Percentiles rank a stretch among this genome's conserved stretches.
Evolutionary conservation across 108 stramenopile genomes (phyloP).

Genomic region (Cylindrotheca closterium): DNA sequence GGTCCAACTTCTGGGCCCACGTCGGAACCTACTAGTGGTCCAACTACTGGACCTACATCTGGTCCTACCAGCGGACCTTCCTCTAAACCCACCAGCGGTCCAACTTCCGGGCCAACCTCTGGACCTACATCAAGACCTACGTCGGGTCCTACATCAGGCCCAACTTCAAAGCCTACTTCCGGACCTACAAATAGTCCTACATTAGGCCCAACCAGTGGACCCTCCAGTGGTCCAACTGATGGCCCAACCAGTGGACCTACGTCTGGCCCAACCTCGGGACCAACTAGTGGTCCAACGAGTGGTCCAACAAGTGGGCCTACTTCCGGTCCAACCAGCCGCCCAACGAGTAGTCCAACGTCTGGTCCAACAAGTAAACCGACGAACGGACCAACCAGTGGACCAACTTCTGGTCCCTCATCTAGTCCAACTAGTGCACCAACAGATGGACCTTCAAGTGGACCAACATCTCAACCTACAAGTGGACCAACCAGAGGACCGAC

Average conservation of each 20-base stretch:
- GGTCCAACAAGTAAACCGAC: conserved; percentile 6
- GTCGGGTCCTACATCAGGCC: conserved; percentile 7
- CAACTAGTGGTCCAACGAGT: conserved; percentile 9
- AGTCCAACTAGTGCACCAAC: conserved; percentile 9
- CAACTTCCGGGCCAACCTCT: background rate
- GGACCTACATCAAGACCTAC: conserved; percentile 5
- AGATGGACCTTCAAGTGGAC: conserved; percentile 1
- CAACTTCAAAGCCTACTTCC: conserved; percentile 1
- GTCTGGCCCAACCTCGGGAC: conserved; percentile 11
- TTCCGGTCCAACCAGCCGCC: conserved; percentile 5
- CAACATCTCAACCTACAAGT: conserved; percentile 5
- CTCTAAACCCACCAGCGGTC: conserved; percentile 14
- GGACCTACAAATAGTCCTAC: conserved; percentile 7
- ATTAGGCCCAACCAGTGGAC: conserved; percentile 8
- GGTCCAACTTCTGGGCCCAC: background rate
- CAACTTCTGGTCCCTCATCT: conserved; percentile 6
- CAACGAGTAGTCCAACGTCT: conserved; percentile 10
- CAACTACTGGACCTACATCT: background rate
- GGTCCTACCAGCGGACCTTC: conserved; percentile 11
- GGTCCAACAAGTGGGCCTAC: conserved; percentile 11
- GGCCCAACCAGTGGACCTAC: conserved; percentile 11
- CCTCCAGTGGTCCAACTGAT: conserved; percentile 2
- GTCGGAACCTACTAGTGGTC: background rate
- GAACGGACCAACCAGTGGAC: conserved; percentile 4
- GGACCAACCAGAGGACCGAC: conserved; percentile 7